Base-by-base conservation (phyloP, 2,329 filamentous ascomycete genomes). In the Didymella arachidicola region DNA sequence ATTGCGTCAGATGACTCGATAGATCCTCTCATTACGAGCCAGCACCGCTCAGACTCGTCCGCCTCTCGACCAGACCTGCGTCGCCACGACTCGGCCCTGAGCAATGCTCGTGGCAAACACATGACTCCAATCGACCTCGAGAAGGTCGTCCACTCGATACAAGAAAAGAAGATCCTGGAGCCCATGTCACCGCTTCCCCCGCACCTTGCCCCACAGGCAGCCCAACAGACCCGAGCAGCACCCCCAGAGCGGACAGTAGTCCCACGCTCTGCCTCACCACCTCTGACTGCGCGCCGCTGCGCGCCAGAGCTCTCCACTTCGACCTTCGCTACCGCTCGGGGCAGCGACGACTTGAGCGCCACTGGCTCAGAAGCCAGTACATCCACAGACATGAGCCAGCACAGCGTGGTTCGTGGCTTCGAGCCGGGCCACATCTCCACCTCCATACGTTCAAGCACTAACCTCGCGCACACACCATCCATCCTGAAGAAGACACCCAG, bases 61-160 rank as follows among this genome's bases (percentile, higher is more conserved):
- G 84, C 64, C 83, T 88, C 70, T 27, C 77, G 78, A n/a, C 91
- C 92, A 60, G 85, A 88, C 65, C 86, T 91, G 67, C 84, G 83
- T 69, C 84, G 89, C 68, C 85, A 89, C 69, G 90, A 93, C 74
- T 93, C 89, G 11, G 88, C 83, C 70, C 86, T 72, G 74, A 84
- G 86, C 76, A 85, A 90, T 60, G 91, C 89, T 73, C 87, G 90
- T 64, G 89, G 88, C 64, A 90, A 91, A 72, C 93, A 97, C 79
- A 94, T 97, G 67, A 96, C 93, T n/a, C 92, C 94, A 7, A 86
- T 92, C 71, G 91, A 95, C 69, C 84, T 98, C 29, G 92, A 97
- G 78, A 96, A 96, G 81, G 96, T 98, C 86, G 92, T 97, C 41
- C 87, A 91, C 56, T 92, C 89, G 38, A 97, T 97, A 74, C 91